Evolutionary conservation across 192 early-diverging fungal species (phyloP).

Genomic region (Haplosporangium gracile): DNA sequence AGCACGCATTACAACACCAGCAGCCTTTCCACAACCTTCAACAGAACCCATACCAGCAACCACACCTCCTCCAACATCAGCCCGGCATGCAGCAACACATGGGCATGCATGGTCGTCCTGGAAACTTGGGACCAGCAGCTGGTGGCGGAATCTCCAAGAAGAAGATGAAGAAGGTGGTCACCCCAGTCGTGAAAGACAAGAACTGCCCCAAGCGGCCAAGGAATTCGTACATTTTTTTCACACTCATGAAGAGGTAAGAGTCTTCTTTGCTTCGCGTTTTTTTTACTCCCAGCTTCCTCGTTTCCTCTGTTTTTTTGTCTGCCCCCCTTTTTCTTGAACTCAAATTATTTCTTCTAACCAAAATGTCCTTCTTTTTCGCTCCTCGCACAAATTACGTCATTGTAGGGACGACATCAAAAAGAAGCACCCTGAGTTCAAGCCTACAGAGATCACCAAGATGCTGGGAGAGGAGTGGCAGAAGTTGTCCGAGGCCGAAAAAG

Average conservation of each 20-base stretch:
- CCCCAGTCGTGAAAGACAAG: conserved; percentile 52
- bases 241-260: conserved; percentile 52
- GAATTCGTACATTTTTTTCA: conserved; percentile 59
- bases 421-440: conserved; percentile 57
- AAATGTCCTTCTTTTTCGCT: not conserved
- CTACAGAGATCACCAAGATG: conserved; percentile 57
- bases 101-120: conserved; percentile 26
- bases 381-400: not conserved
- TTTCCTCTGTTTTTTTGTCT: not conserved
- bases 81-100: conserved; percentile 39
- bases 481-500: conserved; percentile 55
- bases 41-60: conserved; percentile 36
- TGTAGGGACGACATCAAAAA: conserved; percentile 56
- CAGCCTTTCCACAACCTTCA: conserved; percentile 27
- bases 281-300: not conserved
- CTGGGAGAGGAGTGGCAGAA: conserved; percentile 59
- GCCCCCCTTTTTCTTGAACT: not conserved
- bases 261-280: not conserved
- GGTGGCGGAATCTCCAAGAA: conserved; percentile 49
- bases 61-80: conserved; percentile 36
- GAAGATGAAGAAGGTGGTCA: conserved; percentile 25
- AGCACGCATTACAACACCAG: conserved; percentile 27
- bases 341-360: not conserved
- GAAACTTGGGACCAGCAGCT: conserved; percentile 8
- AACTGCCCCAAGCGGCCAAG: conserved; percentile 59